Evolutionary conservation across 2,329 filamentous ascomycete species (phyloP).

Genomic region (Plectosphaerella sp.): DNA sequence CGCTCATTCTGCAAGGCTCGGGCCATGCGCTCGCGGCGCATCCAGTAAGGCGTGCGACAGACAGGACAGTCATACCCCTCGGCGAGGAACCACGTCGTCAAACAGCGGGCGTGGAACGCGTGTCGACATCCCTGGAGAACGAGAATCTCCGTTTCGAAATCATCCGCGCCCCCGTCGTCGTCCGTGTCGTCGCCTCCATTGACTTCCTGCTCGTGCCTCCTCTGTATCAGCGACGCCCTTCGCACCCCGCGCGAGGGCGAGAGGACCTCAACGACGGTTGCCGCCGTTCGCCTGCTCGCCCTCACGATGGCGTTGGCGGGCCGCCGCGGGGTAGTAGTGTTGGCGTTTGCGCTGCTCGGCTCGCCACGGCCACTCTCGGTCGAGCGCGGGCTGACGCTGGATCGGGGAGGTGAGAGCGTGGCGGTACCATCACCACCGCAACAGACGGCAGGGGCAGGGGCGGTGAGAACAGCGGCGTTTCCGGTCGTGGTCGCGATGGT

Average conservation of each 20-base stretch:
- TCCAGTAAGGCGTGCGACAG: slow-evolving; percentile 29
- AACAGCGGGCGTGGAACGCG: slow-evolving; percentile 32
- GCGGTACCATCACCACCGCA: not conserved
- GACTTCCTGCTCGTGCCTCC: too few species aligned
- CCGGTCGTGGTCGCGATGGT: not conserved
- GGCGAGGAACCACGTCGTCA: slow-evolving; percentile 33
- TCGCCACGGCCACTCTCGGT: not conserved
- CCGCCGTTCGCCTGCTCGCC: not conserved
- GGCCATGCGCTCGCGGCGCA: slow-evolving; percentile 6
- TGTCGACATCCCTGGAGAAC: slow-evolving; percentile 31
- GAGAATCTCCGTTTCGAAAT: slow-evolving; percentile 20
- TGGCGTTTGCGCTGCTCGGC: not conserved
- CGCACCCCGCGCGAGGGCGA: not conserved
- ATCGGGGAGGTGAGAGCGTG: not conserved
- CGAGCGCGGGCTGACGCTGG: not conserved
- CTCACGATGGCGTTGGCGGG: not conserved
- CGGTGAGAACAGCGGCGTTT: not conserved
- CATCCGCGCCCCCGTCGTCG: not conserved
- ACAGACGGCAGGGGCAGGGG: not conserved
- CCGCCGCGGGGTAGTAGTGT: not conserved
- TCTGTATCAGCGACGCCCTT: not conserved
- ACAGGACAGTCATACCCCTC: slow-evolving; percentile 32
- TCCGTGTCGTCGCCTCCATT: not conserved
- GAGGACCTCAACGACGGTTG: not conserved
- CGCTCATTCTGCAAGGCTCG: slow-evolving; percentile 2